Conservation (phyloP, 2,329 filamentous ascomycete species). For the Tolypocladium ophioglossoides region DNA sequence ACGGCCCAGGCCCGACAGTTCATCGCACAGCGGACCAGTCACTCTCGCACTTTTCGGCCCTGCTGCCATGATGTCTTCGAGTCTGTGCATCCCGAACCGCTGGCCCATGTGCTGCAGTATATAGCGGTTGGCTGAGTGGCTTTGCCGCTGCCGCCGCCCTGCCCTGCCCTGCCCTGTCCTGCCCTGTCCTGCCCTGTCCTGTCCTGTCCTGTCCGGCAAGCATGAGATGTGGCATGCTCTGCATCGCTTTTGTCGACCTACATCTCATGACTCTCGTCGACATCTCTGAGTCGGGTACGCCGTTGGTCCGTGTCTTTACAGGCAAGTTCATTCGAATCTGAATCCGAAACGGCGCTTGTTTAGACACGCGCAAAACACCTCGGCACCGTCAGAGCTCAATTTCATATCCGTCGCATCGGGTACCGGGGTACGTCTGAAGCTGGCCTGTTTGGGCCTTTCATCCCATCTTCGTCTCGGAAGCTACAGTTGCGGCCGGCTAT, state of each 20-base stretch:
- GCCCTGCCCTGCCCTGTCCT: no score
- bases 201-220: neutral
- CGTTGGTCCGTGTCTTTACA: neutral
- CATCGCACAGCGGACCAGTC: neutral
- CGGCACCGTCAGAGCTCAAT: neutral
- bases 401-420: neutral
- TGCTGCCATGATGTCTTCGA: neutral
- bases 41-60: neutral
- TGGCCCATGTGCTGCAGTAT: neutral
- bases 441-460: neutral
- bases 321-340: neutral
- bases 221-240: neutral
- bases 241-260: neutral
- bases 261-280: neutral
- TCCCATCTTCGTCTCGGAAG: neutral
- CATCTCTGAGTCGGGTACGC: neutral
- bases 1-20: slow-evolving; percentile 4
- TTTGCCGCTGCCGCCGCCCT: neutral
- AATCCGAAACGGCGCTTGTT: neutral
- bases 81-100: neutral
- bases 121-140: neutral
- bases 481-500: neutral
- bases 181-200: no score
- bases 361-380: neutral
- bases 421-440: neutral